Percentiles rank a stretch among this genome's conserved stretches.
Conservation (phyloP, 768 basidiomycete genomes). For the Mycena albidolilacea region DNA sequence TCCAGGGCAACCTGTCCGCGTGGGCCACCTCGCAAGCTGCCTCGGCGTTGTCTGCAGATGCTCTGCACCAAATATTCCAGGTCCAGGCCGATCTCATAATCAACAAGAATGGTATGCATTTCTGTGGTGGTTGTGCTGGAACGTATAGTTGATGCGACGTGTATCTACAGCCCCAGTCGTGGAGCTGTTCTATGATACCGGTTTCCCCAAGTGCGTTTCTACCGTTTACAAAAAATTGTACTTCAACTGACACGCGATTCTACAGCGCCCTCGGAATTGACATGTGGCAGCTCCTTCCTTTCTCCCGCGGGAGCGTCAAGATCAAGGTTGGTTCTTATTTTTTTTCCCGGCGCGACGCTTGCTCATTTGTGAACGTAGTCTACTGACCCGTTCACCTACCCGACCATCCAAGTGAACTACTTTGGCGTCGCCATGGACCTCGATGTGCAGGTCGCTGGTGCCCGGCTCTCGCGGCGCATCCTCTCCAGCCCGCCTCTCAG, state of each 20-base stretch:
- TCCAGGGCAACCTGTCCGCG: constrained; percentile 52
- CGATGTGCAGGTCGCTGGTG: constrained; percentile 64
- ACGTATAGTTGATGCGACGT: no score
- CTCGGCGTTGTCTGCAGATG: constrained; percentile 55
- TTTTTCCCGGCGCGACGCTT: not conserved
- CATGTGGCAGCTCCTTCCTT: constrained; percentile 70
- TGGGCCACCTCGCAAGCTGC: constrained; percentile 63
- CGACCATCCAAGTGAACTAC: constrained; percentile 65
- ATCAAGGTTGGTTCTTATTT: constrained; percentile 47
- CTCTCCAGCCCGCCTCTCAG: constrained; percentile 58
- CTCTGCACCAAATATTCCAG: constrained; percentile 59
- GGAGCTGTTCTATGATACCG: constrained; percentile 64
- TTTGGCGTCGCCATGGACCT: constrained; percentile 66
- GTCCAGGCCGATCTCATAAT: constrained; percentile 65
- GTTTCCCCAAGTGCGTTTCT: constrained; percentile 58
- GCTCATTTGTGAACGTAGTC: constrained; percentile 48
- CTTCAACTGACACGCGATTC: constrained; percentile 7
- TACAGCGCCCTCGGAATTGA: constrained; percentile 61
- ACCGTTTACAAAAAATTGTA: not conserved
- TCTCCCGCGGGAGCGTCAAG: constrained; percentile 60
- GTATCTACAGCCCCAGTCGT: constrained; percentile 52
- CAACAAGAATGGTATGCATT: constrained; percentile 50
- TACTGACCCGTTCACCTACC: constrained; percentile 63
- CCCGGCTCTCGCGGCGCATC: constrained; percentile 59
- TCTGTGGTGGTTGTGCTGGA: no score